Evolutionary conservation across 202 grass and related monocot genomes (phyloP).

Genomic region (Eragrostis tef): DNA sequence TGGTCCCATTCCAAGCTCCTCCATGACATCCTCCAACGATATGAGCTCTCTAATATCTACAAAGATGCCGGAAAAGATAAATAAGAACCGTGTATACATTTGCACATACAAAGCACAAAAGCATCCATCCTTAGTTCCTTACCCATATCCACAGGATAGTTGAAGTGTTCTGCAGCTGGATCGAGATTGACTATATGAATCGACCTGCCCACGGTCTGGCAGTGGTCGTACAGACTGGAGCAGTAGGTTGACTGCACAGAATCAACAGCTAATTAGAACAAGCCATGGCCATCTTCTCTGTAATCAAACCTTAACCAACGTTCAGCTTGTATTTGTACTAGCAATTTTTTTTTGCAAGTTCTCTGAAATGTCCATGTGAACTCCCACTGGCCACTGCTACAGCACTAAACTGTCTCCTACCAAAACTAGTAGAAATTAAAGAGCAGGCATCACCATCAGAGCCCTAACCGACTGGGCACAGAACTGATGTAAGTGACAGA

Average conservation of each 20-base stretch:
- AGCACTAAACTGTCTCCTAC: not conserved
- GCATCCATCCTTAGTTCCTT: not conserved
- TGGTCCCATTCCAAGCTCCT: slow-evolving; percentile 86
- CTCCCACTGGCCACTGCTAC: not conserved
- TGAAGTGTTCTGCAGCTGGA: slow-evolving; percentile 90
- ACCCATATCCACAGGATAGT: slow-evolving; percentile 84
- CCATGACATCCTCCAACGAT: slow-evolving; percentile 96
- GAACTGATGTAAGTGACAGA: not conserved
- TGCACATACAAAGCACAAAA: not conserved
- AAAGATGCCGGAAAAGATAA: not conserved
- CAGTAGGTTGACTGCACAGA: slow-evolving; percentile 83
- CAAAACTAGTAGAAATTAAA: not conserved
- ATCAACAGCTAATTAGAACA: slow-evolving; percentile 29
- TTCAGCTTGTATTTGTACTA: not conserved
- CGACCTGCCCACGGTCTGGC: slow-evolving; percentile 61
- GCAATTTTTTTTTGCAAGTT: not conserved
- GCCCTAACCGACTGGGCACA: not conserved
- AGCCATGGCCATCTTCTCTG: not conserved
- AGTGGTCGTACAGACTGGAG: slow-evolving; percentile 80
- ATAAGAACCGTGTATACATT: not conserved
- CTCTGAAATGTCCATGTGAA: not conserved
- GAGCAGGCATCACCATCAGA: not conserved
- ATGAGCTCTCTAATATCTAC: slow-evolving; percentile 95
- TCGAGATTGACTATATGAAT: slow-evolving; percentile 96
- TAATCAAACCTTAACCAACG: not conserved